phyloP scores from a whole-genome alignment of 2,329 filamentous ascomycete genomes.

The Stenocarpella maydis region DNA sequence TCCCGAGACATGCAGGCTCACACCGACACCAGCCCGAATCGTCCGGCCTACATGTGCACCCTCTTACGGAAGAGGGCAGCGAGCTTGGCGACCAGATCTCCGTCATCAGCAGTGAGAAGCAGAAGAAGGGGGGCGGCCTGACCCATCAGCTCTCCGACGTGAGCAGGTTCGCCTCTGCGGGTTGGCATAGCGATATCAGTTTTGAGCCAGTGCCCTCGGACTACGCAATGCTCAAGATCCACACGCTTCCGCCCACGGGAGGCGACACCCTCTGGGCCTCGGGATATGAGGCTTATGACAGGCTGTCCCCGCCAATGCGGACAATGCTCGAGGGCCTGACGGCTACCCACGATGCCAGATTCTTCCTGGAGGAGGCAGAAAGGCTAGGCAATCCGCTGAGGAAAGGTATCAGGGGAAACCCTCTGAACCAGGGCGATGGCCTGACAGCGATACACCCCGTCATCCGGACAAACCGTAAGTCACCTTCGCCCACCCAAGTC shows the following conservation, averaged over 20 bases:
- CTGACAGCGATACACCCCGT: constrained; percentile 61
- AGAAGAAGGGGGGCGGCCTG: constrained; percentile 61
- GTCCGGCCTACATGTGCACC: constrained; percentile 63
- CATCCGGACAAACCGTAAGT: constrained; percentile 63
- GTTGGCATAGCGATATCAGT: constrained; percentile 48
- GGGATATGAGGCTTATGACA: constrained; percentile 62
- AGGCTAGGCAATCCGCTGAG: constrained; percentile 50
- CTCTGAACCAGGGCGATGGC: constrained; percentile 62
- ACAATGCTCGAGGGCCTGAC: constrained; percentile 58
- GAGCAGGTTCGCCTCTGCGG: constrained; percentile 52
- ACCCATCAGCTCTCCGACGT: constrained; percentile 60
- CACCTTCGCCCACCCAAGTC: not conserved
- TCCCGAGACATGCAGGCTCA: not conserved
- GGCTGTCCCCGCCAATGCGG: constrained; percentile 57
- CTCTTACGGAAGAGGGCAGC: constrained; percentile 59
- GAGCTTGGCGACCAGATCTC: constrained; percentile 64
- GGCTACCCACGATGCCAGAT: constrained; percentile 57
- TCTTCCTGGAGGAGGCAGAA: constrained; percentile 59
- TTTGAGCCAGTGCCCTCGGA: constrained; percentile 56
- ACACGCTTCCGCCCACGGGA: constrained; percentile 52
- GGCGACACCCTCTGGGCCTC: constrained; percentile 59
- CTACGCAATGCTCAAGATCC: constrained; percentile 57
- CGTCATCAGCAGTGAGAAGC: constrained; percentile 63
- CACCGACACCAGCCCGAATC: constrained; percentile 48
- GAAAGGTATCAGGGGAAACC: constrained; percentile 56